Evolutionary conservation across 805 yeast species (phyloP).

Genomic region (Wickerhamomyces alni): DNA sequence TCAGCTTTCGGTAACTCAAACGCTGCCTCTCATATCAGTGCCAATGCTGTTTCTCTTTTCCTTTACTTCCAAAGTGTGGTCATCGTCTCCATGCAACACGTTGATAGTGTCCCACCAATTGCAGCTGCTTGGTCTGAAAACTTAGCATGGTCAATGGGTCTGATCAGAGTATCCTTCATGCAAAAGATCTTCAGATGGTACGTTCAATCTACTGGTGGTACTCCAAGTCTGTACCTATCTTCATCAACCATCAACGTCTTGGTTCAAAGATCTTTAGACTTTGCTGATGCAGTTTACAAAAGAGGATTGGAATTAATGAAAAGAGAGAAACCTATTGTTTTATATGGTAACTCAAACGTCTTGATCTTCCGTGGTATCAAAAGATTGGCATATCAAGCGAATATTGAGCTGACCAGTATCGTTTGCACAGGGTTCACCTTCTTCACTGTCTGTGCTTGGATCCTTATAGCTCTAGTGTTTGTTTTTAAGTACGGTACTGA

Average conservation of each 20-base stretch:
- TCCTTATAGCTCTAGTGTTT: conserved; percentile 57
- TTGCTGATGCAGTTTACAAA: conserved; percentile 11
- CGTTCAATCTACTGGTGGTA: conserved; percentile 84
- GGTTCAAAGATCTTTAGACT: conserved; percentile 59
- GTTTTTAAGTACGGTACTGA: conserved; percentile 45
- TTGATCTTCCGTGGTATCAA: conserved; percentile 80
- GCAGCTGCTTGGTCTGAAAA: conserved; percentile 91
- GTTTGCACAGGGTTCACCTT: conserved; percentile 86
- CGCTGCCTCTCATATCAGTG: conserved; percentile 85
- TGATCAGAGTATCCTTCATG: conserved; percentile 74
- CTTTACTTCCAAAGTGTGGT: conserved; percentile 86
- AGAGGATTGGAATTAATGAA: conserved; percentile 29
- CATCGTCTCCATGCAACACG: conserved; percentile 78
- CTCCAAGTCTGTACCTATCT: conserved; percentile 62
- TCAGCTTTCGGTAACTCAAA: conserved; percentile 82
- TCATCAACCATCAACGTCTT: conserved; percentile 59
- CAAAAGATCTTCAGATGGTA: conserved; percentile 82
- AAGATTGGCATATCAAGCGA: conserved; percentile 70
- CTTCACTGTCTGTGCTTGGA: conserved; percentile 70
- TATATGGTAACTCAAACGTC: conserved; percentile 50
- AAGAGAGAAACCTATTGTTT: conserved; percentile 30
- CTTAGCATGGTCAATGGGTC: conserved; percentile 92
- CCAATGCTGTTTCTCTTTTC: conserved; percentile 79
- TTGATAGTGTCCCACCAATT: conserved; percentile 83
- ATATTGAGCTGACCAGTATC: conserved; percentile 76